These are phyloP conservation scores for Termitomyces sp. DNA, from an alignment of 768 basidiomycete species.

Conservation along the genomic window DNA sequence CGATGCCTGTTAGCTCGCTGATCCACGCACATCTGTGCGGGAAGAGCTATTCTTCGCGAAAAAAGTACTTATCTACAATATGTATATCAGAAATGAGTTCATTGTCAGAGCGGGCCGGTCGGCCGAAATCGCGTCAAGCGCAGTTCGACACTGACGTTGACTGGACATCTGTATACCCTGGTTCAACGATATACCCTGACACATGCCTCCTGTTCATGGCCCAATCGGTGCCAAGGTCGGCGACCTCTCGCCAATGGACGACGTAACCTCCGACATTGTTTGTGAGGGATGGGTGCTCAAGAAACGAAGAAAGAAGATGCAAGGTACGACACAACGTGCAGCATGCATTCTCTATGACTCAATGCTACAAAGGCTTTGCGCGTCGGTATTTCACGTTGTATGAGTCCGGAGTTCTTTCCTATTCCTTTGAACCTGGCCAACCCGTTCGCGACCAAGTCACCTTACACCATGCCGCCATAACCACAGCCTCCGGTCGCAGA, in stretches of 20 bases:
- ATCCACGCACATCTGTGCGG: too few species aligned
- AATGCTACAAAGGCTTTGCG: slow-evolving; percentile 60
- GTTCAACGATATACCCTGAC: not conserved
- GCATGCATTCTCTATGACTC: not conserved
- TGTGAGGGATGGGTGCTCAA: slow-evolving; percentile 81
- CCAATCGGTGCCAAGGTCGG: not conserved
- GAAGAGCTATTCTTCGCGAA: not conserved
- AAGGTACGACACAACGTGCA: slow-evolving; percentile 43
- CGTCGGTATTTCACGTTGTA: slow-evolving; percentile 76
- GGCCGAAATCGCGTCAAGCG: not conserved
- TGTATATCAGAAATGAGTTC: not conserved
- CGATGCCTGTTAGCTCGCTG: too few species aligned
- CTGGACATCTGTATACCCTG: not conserved
- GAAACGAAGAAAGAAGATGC: slow-evolving; percentile 86
- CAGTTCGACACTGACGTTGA: not conserved
- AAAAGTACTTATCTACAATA: not conserved
- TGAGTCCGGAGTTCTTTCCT: slow-evolving; percentile 66
- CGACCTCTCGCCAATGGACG: not conserved
- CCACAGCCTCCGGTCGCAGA: slow-evolving; percentile 66
- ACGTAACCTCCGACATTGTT: slow-evolving; percentile 27
- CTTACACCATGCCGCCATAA: slow-evolving; percentile 70
- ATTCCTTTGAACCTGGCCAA: slow-evolving; percentile 70
- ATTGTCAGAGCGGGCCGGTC: not conserved
- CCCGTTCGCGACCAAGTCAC: slow-evolving; percentile 68
- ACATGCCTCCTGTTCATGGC: slow-evolving; percentile 3